phyloP scores from a whole-genome alignment of 148 eudicot genomes.

The Rhododendron kiyosumense region DNA sequence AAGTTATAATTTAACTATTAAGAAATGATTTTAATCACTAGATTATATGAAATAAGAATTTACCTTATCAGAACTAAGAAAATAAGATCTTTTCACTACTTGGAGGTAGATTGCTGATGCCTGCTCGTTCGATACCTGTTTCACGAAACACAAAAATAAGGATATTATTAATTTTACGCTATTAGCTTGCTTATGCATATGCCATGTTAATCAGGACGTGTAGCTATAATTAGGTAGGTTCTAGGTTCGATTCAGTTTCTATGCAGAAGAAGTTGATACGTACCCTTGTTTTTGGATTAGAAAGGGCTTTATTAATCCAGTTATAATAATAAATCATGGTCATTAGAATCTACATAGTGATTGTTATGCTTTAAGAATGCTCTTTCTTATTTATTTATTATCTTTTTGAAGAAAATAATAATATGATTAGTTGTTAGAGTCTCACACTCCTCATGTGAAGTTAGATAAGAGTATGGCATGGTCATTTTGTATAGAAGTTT shows the following conservation, averaged over 20 bases:
- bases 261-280: too few relatives aligned
- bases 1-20: too few relatives aligned
- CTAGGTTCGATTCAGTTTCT: too few relatives aligned
- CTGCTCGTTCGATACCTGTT: slow-evolving; percentile 71
- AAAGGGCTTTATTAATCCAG: too few relatives aligned
- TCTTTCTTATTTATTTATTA: neutral
- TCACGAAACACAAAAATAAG: neutral
- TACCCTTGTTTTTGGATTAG: too few relatives aligned
- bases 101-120: slow-evolving; percentile 63
- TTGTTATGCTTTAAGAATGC: neutral
- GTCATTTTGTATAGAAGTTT: neutral
- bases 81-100: slow-evolving; percentile 68
- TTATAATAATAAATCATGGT: neutral
- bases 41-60: neutral
- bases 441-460: neutral
- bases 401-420: neutral
- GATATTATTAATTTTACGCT: neutral
- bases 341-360: neutral
- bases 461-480: neutral
- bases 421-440: neutral
- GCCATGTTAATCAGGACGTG: neutral
- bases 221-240: too few relatives aligned
- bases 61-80: slow-evolving; percentile 91
- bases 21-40: neutral
- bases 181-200: neutral